Conservation (phyloP, 2,329 filamentous ascomycete species). For the Colletotrichum falcatum region DNA sequence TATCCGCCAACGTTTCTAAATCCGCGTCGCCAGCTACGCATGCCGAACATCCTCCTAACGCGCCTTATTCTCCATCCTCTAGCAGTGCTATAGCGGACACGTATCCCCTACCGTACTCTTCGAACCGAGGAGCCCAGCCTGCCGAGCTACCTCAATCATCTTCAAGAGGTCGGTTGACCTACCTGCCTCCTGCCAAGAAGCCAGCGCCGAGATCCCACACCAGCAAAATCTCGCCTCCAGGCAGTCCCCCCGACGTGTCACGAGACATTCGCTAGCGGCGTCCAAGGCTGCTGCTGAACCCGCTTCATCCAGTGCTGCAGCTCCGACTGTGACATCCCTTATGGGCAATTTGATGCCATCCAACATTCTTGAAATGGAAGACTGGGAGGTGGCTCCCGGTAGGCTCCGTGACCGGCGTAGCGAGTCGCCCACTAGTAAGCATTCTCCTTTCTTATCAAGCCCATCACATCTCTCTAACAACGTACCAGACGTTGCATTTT, state of each 20-base stretch:
- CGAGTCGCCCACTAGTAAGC: slow-evolving; percentile 51
- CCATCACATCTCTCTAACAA: background rate
- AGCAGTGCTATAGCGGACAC: background rate
- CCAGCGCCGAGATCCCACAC: background rate
- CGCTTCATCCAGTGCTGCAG: background rate
- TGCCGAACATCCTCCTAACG: background rate
- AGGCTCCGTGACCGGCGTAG: slow-evolving; percentile 49
- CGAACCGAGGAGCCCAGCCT: background rate
- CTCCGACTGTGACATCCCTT: background rate
- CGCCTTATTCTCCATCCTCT: background rate
- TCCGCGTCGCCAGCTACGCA: background rate
- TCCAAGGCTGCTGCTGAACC: background rate
- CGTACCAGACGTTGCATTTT: slow-evolving; percentile 56
- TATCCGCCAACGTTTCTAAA: background rate
- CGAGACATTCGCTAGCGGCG: slow-evolving; percentile 14
- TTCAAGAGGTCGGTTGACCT: background rate
- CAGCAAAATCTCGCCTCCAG: background rate
- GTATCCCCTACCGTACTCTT: slow-evolving; percentile 2
- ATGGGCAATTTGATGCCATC: background rate
- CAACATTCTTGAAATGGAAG: slow-evolving; percentile 52
- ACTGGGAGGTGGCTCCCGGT: slow-evolving; percentile 60
- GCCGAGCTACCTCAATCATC: background rate
- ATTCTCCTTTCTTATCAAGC: too few species aligned
- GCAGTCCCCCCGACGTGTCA: slow-evolving; percentile 13
- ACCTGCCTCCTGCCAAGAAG: background rate